These are phyloP conservation scores for Cladophialophora yegresii DNA, from an alignment of 2,329 filamentous ascomycete species.

Conservation along the genomic window DNA sequence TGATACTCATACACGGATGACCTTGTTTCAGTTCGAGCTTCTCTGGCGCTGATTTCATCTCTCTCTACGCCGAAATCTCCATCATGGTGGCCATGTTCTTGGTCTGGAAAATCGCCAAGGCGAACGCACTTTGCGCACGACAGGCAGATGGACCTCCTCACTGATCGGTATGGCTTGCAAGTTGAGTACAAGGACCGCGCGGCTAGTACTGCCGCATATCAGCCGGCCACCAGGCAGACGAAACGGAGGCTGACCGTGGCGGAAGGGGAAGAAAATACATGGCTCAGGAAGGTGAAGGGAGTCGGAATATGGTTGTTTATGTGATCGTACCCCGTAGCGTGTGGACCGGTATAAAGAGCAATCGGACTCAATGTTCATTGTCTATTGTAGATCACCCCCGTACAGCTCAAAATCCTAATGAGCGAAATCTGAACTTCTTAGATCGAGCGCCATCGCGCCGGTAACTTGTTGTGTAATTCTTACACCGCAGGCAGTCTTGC, in stretches of 20 bases:
- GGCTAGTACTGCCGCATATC: neutral
- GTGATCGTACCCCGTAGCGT: neutral
- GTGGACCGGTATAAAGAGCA: neutral
- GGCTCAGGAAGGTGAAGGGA: neutral
- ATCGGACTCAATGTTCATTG: no score
- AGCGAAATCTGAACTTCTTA: no score
- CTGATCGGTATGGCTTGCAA: neutral
- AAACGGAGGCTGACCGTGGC: neutral
- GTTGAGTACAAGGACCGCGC: neutral
- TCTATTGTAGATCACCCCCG: no score
- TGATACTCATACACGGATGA: slow-evolving; percentile 63
- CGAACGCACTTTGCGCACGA: slow-evolving; percentile 50
- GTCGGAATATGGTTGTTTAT: neutral
- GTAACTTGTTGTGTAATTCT: no score
- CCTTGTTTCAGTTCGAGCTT: slow-evolving; percentile 62
- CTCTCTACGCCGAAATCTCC: slow-evolving; percentile 64
- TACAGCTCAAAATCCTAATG: no score
- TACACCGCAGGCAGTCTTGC: no score
- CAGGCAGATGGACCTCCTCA: slow-evolving; percentile 53
- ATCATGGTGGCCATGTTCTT: slow-evolving; percentile 60
- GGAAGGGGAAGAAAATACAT: neutral
- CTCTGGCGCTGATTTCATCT: slow-evolving; percentile 62
- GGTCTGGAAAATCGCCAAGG: slow-evolving; percentile 57
- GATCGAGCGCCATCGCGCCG: no score
- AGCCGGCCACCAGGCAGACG: neutral